These are phyloP conservation scores for Candida koratica DNA, from an alignment of 805 yeast genomes.

Conservation along the genomic window DNA sequence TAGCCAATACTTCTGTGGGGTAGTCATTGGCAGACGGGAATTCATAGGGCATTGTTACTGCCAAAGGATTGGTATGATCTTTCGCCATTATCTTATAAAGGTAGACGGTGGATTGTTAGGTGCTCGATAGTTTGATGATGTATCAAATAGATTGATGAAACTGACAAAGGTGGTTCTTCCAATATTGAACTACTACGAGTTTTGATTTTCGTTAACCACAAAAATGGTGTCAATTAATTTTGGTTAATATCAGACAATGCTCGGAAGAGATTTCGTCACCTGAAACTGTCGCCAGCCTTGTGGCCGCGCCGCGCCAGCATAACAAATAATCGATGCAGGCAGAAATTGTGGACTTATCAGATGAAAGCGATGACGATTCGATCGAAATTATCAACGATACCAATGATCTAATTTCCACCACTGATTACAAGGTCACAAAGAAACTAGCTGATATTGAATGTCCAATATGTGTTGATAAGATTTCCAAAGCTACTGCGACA, in stretches of 20 bases:
- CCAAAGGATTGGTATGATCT: constrained; percentile 33
- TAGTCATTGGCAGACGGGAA: constrained; percentile 32
- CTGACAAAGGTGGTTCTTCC: no score
- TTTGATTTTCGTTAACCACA: no score
- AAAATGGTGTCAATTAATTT: no score
- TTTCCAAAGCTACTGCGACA: constrained; percentile 38
- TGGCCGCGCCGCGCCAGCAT: no score
- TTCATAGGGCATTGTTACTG: constrained; percentile 36
- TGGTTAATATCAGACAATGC: no score
- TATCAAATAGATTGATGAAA: no score
- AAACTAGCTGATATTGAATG: constrained; percentile 36
- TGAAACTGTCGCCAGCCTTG: no score
- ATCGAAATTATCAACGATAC: constrained; percentile 38
- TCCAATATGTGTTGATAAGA: constrained; percentile 43
- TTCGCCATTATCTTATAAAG: constrained; percentile 7
- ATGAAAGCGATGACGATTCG: constrained; percentile 29
- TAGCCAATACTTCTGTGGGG: constrained; percentile 85
- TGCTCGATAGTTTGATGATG: no score
- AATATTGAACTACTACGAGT: no score
- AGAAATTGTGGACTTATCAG: constrained; percentile 7
- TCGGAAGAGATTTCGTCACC: no score
- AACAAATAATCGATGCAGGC: no score
- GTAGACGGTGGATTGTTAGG: no score
- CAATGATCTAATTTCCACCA: constrained; percentile 27
- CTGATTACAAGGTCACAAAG: constrained; percentile 21